phyloP scores from a whole-genome alignment of 805 yeast genomes.

The Ogataea degrootiae region DNA sequence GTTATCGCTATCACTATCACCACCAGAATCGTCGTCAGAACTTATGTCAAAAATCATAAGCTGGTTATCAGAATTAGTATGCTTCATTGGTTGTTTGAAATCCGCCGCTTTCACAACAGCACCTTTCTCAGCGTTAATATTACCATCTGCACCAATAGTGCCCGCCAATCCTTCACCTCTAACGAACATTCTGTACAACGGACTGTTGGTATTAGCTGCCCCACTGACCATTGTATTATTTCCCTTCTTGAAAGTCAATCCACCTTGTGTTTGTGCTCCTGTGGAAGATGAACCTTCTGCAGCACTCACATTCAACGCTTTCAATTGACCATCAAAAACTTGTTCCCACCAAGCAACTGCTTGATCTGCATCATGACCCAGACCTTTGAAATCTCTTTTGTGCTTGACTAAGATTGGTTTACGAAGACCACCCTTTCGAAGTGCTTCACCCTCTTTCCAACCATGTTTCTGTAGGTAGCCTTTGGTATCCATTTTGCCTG shows the following conservation, averaged over 20 bases:
- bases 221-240: slow-evolving; percentile 42
- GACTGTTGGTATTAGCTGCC: slow-evolving; percentile 49
- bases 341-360: slow-evolving; percentile 97
- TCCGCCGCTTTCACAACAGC: slow-evolving; percentile 11
- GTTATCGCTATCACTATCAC: slow-evolving; percentile 27
- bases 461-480: slow-evolving; percentile 74
- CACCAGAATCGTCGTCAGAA: slow-evolving; percentile 9
- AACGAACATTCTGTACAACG: slow-evolving; percentile 81
- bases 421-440: slow-evolving; percentile 71
- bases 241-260: slow-evolving; percentile 34
- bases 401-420: slow-evolving; percentile 88
- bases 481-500: slow-evolving; percentile 59
- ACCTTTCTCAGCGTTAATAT: slow-evolving; percentile 8
- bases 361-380: slow-evolving; percentile 74
- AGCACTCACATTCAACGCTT: slow-evolving; percentile 48
- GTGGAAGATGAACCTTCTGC: slow-evolving; percentile 1
- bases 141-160: slow-evolving; percentile 41
- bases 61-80: slow-evolving; percentile 15
- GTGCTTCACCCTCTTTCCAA: slow-evolving; percentile 89
- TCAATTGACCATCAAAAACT: slow-evolving; percentile 88
- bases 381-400: slow-evolving; percentile 84
- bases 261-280: slow-evolving; percentile 7
- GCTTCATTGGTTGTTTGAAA: slow-evolving; percentile 6
- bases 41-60: slow-evolving; percentile 18
- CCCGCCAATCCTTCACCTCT: slow-evolving; percentile 83